Base-by-base conservation (phyloP, 257 asterid species). In the Nicotiana knightiana region DNA sequence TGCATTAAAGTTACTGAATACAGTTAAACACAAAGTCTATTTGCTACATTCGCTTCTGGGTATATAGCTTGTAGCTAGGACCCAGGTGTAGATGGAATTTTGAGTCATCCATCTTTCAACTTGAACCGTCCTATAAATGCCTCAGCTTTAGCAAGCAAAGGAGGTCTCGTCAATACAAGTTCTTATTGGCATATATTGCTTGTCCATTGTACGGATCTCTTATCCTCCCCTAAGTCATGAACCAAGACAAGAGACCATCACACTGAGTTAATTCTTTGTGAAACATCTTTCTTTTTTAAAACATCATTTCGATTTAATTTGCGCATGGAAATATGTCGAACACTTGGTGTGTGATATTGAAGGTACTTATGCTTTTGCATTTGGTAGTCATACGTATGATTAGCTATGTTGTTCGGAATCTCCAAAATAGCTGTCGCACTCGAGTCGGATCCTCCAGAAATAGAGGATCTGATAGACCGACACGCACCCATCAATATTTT, bases 61-160 rank as follows among this genome's bases (percentile, higher is more conserved):
- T 43, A 43, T 43, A 43, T 8, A 43, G 11, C 10, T 9, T 8
- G 9, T 43, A 43, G 48, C 11, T 43, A 43, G 48, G 48, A 2
- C 48, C 48, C 9, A 66, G 9, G 35, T 24, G 64, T 5, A n/a
- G 28, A 80, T 46, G 82, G 63, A 26, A 76, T 75, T 37, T 81
- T 17, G 79, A 37, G 63, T 39, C 18, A 51, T 21, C 54, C 39
- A 37, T 53, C 26, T 33, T 39, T 33, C 2, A 39, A 33, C 9
- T 3, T 67, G 53, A 63, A 53, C 4, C 11, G 37, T 59, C 59
- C 54, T 70, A 21, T 6, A 37, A 76, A 59, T 83, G 82, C 81
- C 81, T 86, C 81, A 21, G 33, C 88, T 83, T 81, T 83, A 67
- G 55, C 85, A 63, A 59, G 81, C 85, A 67, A 62, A 33, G 4